Base-by-base conservation (phyloP, 2,329 filamentous ascomycete species). In the Penicillium expansum region DNA sequence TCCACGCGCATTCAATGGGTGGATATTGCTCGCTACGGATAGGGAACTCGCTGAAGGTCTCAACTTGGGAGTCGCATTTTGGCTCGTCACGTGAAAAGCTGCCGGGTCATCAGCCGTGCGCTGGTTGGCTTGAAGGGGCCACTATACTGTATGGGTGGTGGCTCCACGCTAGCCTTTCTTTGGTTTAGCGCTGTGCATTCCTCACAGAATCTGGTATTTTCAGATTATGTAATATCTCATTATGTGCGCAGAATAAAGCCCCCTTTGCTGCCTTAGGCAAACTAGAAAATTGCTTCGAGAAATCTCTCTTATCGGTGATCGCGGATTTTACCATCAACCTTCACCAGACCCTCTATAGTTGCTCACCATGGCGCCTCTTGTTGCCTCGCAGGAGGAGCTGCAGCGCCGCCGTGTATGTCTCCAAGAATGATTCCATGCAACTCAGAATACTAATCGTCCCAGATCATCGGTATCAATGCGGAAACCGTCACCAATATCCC, bases 401-500 rank as follows among this genome's bases (percentile, higher is more conserved):
- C 71, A 75, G 59, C 70, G 73, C 58, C 70, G 77, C 65, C 76
- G 75, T 68, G 77, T 79, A 70, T 56, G 63, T 52, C 8, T 62
- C 16, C 41, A 30, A 62, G 37, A 62, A 43, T 24, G 20, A 14
- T 50, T 9, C 8, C 24, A 50, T 22, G 7, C 10, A 33, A n/a
- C 22, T 29, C 3, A 30, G 22, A 27, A 33, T 35, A 38, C 52
- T 58, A 52, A 61, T 54, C 22, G 27, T 57, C 49, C 50, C 67
- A 96, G 90, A 88, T 90, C 67, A 87, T 99, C 69, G 86, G 88
- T 66, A 87, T 99, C 77, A 91, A 94, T 75, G 81, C 86, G 65
- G 94, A 99, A 77, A 97, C 91, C 22, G 89, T 99, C 69, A 90
- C 89, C 66, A 86, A 97, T 78, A 89, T 93, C 67, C 84, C 88